phyloP scores from a whole-genome alignment of 1,284 basidiomycete genomes.

The Ganoderma resinaceum region DNA sequence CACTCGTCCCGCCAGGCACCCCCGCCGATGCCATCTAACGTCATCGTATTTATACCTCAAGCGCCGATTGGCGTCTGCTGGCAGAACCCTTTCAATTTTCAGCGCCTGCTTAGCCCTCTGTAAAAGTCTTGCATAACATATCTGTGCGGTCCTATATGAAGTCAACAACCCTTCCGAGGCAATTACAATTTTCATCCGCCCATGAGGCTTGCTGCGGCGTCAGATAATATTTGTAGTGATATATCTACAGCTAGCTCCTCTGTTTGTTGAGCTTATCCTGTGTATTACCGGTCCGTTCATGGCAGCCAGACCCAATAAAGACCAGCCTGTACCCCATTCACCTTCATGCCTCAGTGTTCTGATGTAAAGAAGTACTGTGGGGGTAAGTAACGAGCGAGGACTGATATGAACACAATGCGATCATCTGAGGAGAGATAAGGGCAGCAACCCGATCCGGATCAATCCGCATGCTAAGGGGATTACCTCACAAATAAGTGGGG shows the following conservation, averaged over 20 bases:
- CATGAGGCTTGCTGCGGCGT: too few relatives aligned
- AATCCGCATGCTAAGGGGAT: constrained; percentile 18
- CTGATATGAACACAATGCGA: neutral
- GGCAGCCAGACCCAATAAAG: neutral
- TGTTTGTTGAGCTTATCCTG: neutral
- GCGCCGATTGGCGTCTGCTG: too few relatives aligned
- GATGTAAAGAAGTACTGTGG: neutral
- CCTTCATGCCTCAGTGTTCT: neutral
- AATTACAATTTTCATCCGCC: too few relatives aligned
- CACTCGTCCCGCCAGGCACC: too few relatives aligned
- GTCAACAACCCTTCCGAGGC: too few relatives aligned
- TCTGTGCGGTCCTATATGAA: too few relatives aligned
- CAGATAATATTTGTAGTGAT: neutral
- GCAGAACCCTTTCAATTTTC: too few relatives aligned
- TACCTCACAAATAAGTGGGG: constrained; percentile 28
- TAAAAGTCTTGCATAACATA: too few relatives aligned
- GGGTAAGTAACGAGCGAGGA: neutral
- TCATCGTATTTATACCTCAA: too few relatives aligned
- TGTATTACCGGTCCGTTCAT: neutral
- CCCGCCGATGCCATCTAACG: too few relatives aligned
- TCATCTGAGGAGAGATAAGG: constrained; percentile 18
- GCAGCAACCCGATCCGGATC: constrained; percentile 13
- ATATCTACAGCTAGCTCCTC: neutral
- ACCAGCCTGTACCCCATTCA: neutral
- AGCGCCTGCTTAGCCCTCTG: too few relatives aligned